Conservation (phyloP, 1,139 yeast genomes). For the Pichia sp. region DNA sequence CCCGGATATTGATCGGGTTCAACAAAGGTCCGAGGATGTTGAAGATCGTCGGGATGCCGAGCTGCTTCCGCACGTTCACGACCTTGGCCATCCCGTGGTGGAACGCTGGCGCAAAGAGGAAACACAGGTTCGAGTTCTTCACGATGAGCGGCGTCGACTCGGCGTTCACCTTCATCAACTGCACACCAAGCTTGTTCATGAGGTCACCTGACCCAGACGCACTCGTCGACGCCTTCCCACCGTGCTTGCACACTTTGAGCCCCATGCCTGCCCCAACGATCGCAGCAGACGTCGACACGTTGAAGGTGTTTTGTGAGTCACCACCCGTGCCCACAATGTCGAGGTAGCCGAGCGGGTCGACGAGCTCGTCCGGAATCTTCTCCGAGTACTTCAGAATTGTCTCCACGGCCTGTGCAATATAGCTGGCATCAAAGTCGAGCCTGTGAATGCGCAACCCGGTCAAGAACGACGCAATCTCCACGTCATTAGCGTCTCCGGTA, state of each 20-base stretch:
- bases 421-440: slow-evolving; percentile 77
- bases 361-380: slow-evolving; percentile 38
- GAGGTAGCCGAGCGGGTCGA: slow-evolving; percentile 53
- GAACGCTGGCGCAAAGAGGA: slow-evolving; percentile 88
- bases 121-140: slow-evolving; percentile 55
- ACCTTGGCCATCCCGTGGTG: slow-evolving; percentile 91
- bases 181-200: slow-evolving; percentile 70
- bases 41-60: slow-evolving; percentile 90
- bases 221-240: slow-evolving; percentile 94
- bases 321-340: slow-evolving; percentile 99
- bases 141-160: slow-evolving; percentile 64
- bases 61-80: slow-evolving; percentile 65
- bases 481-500: slow-evolving; percentile 55
- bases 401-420: slow-evolving; percentile 78
- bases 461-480: slow-evolving; percentile 75
- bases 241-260: slow-evolving; percentile 80
- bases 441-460: slow-evolving; percentile 70
- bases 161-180: slow-evolving; percentile 61
- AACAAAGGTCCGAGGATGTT: slow-evolving; percentile 88
- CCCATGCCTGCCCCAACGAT: slow-evolving; percentile 86
- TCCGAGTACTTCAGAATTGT: slow-evolving; percentile 63
- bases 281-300: slow-evolving; percentile 92
- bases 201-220: slow-evolving; percentile 92
- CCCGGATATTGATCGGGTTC: slow-evolving; percentile 81
- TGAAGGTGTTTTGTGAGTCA: slow-evolving; percentile 94